Evolutionary conservation across 768 basidiomycete genomes (phyloP).

Genomic region (Phaffia australis): DNA sequence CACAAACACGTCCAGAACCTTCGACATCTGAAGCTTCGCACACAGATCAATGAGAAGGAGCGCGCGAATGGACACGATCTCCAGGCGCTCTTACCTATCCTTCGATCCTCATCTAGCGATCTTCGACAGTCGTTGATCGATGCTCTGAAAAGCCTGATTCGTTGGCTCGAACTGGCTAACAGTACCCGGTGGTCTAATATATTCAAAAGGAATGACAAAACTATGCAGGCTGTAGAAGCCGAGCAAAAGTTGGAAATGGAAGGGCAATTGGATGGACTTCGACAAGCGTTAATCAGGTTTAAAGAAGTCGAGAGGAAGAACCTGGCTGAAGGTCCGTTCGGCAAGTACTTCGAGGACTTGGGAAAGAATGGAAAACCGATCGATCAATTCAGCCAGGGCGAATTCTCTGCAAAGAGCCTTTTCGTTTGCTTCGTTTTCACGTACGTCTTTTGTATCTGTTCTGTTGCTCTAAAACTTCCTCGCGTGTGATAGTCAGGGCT

Average conservation of each 20-base stretch:
- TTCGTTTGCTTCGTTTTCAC: conserved; percentile 48
- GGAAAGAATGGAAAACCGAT: too few relatives aligned
- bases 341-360: conserved; percentile 37
- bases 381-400: background rate
- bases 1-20: background rate
- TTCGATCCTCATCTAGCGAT: conserved; percentile 28
- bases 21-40: conserved; percentile 12
- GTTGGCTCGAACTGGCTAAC: conserved; percentile 35
- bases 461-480: background rate
- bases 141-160: conserved; percentile 30
- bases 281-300: conserved; percentile 28
- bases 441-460: conserved; percentile 5
- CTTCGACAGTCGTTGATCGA: conserved; percentile 30
- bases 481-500: background rate
- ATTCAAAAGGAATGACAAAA: conserved; percentile 6
- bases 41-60: conserved; percentile 25
- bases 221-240: background rate
- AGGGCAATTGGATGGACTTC: conserved; percentile 27
- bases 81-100: conserved; percentile 35
- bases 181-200: conserved; percentile 29
- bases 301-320: conserved; percentile 35
- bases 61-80: conserved; percentile 30
- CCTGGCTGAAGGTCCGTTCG: conserved; percentile 43
- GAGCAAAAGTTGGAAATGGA: conserved; percentile 25
- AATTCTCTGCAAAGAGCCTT: conserved; percentile 38